Evolutionary conservation across 192 early-diverging fungal species (phyloP).

Genomic region (Rhizophagus prolifer): DNA sequence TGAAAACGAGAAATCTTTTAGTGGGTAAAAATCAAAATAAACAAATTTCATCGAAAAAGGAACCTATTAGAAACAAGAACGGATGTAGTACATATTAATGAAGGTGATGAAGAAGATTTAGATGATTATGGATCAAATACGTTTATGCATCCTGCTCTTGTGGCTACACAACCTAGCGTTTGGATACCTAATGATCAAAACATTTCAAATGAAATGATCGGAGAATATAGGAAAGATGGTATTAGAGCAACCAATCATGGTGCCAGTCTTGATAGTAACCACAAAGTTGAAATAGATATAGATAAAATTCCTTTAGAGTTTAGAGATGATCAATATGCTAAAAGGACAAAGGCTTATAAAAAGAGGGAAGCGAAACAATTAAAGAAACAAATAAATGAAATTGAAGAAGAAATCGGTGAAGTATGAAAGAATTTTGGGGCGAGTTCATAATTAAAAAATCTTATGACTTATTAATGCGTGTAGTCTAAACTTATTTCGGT

Average conservation of each 20-base stretch:
- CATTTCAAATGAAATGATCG: neutral
- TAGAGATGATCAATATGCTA: neutral
- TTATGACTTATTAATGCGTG: no score
- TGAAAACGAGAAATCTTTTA: neutral
- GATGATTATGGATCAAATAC: neutral
- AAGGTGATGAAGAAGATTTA: neutral
- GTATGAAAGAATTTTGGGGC: no score
- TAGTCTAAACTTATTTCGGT: no score
- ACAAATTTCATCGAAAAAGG: neutral
- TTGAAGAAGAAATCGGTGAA: no score
- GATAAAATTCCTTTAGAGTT: neutral
- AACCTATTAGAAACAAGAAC: neutral
- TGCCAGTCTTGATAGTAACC: neutral
- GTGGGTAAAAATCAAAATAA: neutral
- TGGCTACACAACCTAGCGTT: neutral
- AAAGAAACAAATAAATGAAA: neutral
- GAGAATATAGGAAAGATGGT: neutral
- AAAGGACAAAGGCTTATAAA: neutral
- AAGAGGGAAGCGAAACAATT: neutral
- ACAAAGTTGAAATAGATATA: neutral
- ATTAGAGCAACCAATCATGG: neutral
- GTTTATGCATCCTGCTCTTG: neutral
- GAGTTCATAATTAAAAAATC: no score
- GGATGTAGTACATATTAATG: slow-evolving; percentile 6
- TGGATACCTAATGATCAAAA: slow-evolving; percentile 3